Percentiles rank a stretch among this genome's conserved stretches.
phyloP scores from a whole-genome alignment of 2,329 filamentous ascomycete species.

The Diplodia sapinea region DNA sequence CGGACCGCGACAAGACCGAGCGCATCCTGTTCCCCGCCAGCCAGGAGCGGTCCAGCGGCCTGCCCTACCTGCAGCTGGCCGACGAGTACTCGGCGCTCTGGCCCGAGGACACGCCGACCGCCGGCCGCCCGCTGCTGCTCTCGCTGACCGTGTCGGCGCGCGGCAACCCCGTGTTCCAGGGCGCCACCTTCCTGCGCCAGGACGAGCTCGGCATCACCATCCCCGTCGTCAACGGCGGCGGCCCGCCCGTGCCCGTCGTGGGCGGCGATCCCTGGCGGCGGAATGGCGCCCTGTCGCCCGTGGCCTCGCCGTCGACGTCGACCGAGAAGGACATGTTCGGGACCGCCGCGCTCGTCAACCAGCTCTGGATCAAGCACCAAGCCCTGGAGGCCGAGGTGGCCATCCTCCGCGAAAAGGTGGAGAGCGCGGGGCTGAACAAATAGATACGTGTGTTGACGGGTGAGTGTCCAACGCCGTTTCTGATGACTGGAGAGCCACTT shows the following conservation, averaged over 20 bases:
- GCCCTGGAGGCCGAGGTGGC: slow-evolving; percentile 21
- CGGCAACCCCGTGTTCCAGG: slow-evolving; percentile 18
- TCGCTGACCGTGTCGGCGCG: slow-evolving; percentile 13
- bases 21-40: slow-evolving; percentile 19
- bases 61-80: slow-evolving; percentile 20
- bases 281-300: background rate
- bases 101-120: slow-evolving; percentile 18
- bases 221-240: background rate
- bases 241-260: no score
- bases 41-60: slow-evolving; percentile 18
- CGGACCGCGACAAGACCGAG: background rate
- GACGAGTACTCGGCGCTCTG: slow-evolving; percentile 24
- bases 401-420: background rate
- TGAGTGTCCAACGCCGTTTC: background rate
- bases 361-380: slow-evolving; percentile 23
- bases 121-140: slow-evolving; percentile 15
- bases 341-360: slow-evolving; percentile 9
- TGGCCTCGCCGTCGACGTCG: background rate
- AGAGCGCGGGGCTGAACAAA: background rate
- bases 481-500: no score
- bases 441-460: background rate
- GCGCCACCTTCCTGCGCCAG: slow-evolving; percentile 17
- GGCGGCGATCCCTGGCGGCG: background rate
- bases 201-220: slow-evolving; percentile 4
- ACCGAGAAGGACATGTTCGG: slow-evolving; percentile 16